Evolutionary conservation across 129 eudicot species (phyloP), one percentile per base, ranked within the genome.

Genomic region (Centrapalus pauciflorus): DNA sequence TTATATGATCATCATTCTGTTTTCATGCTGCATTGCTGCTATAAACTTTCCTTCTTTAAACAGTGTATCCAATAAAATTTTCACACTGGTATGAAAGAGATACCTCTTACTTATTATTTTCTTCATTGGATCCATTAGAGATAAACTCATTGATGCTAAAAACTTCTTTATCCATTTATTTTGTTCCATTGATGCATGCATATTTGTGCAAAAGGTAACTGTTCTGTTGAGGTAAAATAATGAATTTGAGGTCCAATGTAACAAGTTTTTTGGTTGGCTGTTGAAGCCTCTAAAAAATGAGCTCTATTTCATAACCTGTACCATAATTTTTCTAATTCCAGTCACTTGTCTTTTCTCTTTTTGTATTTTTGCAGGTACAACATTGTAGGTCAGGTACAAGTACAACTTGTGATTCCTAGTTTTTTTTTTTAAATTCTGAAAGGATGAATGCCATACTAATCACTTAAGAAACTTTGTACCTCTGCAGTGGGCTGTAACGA

Each of bases 401-500:
- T 57, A 51, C 1, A 52, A 69, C 41, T 56, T 62, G 52, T 70
- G 51, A 21, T 55, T 54, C 62, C 17, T 62, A 63, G 7, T 72
- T 24, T 52, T 37, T 58, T 45, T 52, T 37, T 58, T 45, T 2
- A 16, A 1, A 41, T 16, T 52, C 13, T 7, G 2, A 59, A 17
- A 1, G 13, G 29, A 41, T 19, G 26, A 10, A 27, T 16, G 0
- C 21, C 19, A 23, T 8, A 41, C 65, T 79, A 46, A 63, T 70
- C 49, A 17, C 27, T 40, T 21, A 25, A 51, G 52, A 57, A 41
- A 21, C 19, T 60, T 67, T 73, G 30, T 43, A 74, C 55, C 26
- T 80, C 24, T 86, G 86, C 93, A 94, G 99, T 94, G 99, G 99
- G 99, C 99, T 9, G 95, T 94, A 37, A 94, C 99, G 4, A 94